Conservation (phyloP, 345 rosid species). For the Lepidium aucheri region DNA sequence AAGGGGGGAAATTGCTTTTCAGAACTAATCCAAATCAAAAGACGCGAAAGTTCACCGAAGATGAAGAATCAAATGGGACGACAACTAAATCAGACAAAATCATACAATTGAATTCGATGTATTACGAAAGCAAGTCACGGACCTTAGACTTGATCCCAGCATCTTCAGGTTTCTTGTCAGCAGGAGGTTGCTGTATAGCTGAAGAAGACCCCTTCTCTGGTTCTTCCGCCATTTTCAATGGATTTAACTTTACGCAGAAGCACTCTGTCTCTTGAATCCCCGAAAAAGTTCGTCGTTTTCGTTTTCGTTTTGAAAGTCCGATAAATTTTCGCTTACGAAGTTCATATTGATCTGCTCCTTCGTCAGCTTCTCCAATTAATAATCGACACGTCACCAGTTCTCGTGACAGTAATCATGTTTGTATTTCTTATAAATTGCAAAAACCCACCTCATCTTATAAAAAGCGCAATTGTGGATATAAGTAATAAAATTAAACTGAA, state of each 20-base stretch:
- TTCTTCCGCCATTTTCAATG: constrained; percentile 38
- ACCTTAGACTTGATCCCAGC: constrained; percentile 39
- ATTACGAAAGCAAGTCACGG: neutral
- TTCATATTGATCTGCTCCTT: neutral
- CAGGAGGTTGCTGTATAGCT: constrained; percentile 18
- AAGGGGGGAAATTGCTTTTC: neutral
- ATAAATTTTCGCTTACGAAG: neutral
- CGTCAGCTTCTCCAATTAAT: constrained; percentile 14
- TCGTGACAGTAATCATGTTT: neutral
- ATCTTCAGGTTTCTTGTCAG: constrained; percentile 22
- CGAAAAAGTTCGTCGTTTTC: neutral
- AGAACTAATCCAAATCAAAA: neutral
- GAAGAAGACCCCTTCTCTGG: constrained; percentile 28
- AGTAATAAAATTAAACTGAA: neutral
- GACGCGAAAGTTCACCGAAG: neutral
- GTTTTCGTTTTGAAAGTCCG: neutral
- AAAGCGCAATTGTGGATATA: neutral
- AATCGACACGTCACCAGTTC: neutral
- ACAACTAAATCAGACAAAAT: neutral
- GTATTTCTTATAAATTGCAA: neutral
- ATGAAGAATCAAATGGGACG: neutral
- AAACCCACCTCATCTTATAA: neutral
- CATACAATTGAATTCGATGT: neutral
- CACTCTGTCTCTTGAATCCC: constrained; percentile 6
- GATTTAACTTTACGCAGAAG: constrained; percentile 1